A percentile compares a stretch with the other conserved stretches of the same genome.
Conservation (phyloP, 352 stramenopile species). For the Pythium rishiriense region DNA sequence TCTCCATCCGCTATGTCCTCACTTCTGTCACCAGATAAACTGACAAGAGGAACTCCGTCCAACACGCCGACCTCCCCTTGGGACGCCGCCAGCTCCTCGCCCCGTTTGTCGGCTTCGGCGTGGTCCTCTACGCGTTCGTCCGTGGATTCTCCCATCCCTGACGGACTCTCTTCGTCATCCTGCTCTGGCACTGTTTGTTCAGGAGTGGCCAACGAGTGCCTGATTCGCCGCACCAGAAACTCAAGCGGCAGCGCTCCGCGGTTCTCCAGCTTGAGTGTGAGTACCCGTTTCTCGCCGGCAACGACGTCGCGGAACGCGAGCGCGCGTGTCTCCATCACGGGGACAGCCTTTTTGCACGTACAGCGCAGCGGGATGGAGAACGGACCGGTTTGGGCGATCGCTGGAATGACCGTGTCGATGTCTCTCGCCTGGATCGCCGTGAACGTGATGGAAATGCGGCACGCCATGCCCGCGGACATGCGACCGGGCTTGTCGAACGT, state of each 20-base stretch:
- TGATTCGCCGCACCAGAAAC: conserved; percentile 34
- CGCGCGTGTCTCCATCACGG: conserved; percentile 39
- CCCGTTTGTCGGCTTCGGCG: not conserved
- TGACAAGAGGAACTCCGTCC: no score
- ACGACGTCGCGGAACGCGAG: conserved; percentile 76
- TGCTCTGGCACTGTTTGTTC: conserved; percentile 2
- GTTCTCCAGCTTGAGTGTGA: conserved; percentile 67
- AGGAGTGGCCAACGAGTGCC: not conserved
- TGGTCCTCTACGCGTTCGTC: not conserved
- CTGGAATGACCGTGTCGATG: conserved; percentile 58
- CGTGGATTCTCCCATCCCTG: not conserved
- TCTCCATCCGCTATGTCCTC: not conserved
- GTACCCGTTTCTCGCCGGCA: conserved; percentile 68
- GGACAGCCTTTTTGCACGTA: conserved; percentile 80
- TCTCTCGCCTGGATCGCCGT: conserved; percentile 59
- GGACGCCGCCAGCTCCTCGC: not conserved
- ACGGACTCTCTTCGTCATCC: not conserved
- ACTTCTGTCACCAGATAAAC: not conserved
- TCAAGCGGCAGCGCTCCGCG: conserved; percentile 62
- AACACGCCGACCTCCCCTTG: no score
- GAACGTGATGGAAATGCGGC: conserved; percentile 71
- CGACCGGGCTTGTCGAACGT: conserved; percentile 82
- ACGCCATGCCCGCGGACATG: conserved; percentile 90
- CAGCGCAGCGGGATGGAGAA: conserved; percentile 81
- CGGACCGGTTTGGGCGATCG: conserved; percentile 76